These are phyloP conservation scores for Bothriochloa decipiens DNA, from an alignment of 176 grass and related monocot genomes.

Conservation along the genomic window DNA sequence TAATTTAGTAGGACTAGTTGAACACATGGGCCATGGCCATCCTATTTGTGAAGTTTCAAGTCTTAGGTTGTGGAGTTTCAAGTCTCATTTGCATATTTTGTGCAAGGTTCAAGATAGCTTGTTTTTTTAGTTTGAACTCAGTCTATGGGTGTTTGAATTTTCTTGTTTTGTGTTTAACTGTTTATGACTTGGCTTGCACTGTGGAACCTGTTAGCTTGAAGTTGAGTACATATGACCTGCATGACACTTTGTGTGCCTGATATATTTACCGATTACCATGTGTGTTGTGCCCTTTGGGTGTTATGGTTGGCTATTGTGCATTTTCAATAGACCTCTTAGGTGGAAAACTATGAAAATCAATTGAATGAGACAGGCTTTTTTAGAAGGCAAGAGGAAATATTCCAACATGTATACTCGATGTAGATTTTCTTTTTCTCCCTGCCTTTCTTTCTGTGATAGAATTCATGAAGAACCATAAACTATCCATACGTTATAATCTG, in stretches of 20 bases:
- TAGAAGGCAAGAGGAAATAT: neutral
- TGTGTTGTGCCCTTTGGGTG: neutral
- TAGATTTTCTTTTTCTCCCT: neutral
- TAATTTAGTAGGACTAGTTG: neutral
- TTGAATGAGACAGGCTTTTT: neutral
- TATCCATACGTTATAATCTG: neutral
- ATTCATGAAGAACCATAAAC: neutral
- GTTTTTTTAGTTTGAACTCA: neutral
- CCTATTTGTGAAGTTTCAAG: neutral
- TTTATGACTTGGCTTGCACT: neutral
- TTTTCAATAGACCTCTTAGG: neutral
- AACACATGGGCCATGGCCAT: neutral
- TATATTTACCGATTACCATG: neutral
- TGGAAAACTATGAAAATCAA: neutral
- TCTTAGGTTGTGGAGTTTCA: neutral
- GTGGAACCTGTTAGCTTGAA: neutral
- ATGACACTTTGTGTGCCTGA: neutral
- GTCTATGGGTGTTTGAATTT: neutral
- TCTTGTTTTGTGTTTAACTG: neutral
- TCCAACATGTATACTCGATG: neutral
- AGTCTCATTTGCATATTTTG: neutral
- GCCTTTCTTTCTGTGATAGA: neutral
- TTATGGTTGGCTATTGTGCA: conserved; percentile 21
- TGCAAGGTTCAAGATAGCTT: neutral
- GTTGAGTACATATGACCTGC: neutral